phyloP scores from a whole-genome alignment of 495 filamentous ascomycete species.

The Elaphomyces granulatus region DNA sequence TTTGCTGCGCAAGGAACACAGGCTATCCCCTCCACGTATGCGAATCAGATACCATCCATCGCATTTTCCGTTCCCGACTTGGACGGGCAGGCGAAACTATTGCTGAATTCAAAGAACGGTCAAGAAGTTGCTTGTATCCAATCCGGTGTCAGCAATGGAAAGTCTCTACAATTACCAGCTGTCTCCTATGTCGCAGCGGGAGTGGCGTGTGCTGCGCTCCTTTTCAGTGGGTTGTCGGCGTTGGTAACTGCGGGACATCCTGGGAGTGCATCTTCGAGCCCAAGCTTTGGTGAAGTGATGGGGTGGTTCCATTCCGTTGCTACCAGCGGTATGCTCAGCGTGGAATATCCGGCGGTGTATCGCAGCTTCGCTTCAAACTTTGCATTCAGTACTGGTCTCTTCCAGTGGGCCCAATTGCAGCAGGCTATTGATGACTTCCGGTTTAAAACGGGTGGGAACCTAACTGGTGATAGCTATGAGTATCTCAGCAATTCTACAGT shows the following conservation, averaged over 20 bases:
- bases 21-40: constrained; percentile 52
- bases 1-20: constrained; percentile 62
- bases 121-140: constrained; percentile 67
- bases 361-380: constrained; percentile 84
- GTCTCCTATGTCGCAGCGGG: constrained; percentile 77
- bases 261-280: constrained; percentile 57
- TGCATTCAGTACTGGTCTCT: constrained; percentile 73
- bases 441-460: constrained; percentile 64
- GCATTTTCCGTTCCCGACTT: constrained; percentile 86
- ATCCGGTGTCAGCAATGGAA: constrained; percentile 73
- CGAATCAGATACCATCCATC: constrained; percentile 68
- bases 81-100: constrained; percentile 68
- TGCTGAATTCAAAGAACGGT: constrained; percentile 49
- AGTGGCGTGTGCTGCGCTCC: constrained; percentile 72
- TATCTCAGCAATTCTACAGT: constrained; percentile 62
- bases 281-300: constrained; percentile 75
- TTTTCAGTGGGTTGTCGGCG: constrained; percentile 60
- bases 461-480: constrained; percentile 62
- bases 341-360: constrained; percentile 75
- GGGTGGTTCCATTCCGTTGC: constrained; percentile 88
- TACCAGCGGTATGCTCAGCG: constrained; percentile 90
- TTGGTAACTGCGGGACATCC: constrained; percentile 46
- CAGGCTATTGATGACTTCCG: constrained; percentile 77
- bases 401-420: constrained; percentile 72
- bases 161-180: constrained; percentile 56